Conservation (phyloP, 495 filamentous ascomycete species). For the Darksidea phi region DNA sequence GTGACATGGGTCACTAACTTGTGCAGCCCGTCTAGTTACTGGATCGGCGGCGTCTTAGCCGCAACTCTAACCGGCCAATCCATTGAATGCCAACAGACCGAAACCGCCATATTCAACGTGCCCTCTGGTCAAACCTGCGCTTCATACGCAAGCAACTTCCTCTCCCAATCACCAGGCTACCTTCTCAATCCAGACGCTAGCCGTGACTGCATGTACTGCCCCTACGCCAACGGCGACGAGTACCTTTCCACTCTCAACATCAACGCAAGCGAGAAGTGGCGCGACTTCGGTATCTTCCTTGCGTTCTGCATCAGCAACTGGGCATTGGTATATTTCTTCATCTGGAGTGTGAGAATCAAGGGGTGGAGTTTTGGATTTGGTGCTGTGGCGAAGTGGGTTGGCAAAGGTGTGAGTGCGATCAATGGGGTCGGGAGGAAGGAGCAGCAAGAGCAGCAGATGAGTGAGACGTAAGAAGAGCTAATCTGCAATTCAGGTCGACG, state of each 20-base stretch:
- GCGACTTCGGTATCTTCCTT: slow-evolving; percentile 75
- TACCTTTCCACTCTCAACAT: slow-evolving; percentile 71
- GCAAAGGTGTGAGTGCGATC: slow-evolving; percentile 18
- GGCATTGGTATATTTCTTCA: slow-evolving; percentile 79
- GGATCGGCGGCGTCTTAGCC: slow-evolving; percentile 70
- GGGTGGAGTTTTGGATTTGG: slow-evolving; percentile 73
- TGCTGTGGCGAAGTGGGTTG: slow-evolving; percentile 48
- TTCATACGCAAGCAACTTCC: slow-evolving; percentile 51
- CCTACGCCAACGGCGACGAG: slow-evolving; percentile 56
- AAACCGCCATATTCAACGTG: slow-evolving; percentile 65
- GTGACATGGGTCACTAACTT: too few relatives aligned
- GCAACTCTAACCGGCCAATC: slow-evolving; percentile 55
- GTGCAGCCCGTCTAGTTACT: slow-evolving; percentile 55
- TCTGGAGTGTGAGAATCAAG: slow-evolving; percentile 72
- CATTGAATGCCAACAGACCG: slow-evolving; percentile 57
- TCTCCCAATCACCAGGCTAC: slow-evolving; percentile 38
- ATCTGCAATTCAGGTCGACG: too few relatives aligned
- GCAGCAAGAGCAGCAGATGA: neutral
- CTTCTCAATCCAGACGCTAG: slow-evolving; percentile 59
- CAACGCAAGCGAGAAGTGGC: slow-evolving; percentile 63
- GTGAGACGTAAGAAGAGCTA: too few relatives aligned
- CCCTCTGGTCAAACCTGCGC: slow-evolving; percentile 63
- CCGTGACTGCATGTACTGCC: slow-evolving; percentile 71
- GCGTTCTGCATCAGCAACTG: slow-evolving; percentile 76
- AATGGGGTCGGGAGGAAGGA: slow-evolving; percentile 45